Evolutionary conservation across 2,329 filamentous ascomycete genomes (phyloP).

Genomic region (Catunica adiposa): DNA sequence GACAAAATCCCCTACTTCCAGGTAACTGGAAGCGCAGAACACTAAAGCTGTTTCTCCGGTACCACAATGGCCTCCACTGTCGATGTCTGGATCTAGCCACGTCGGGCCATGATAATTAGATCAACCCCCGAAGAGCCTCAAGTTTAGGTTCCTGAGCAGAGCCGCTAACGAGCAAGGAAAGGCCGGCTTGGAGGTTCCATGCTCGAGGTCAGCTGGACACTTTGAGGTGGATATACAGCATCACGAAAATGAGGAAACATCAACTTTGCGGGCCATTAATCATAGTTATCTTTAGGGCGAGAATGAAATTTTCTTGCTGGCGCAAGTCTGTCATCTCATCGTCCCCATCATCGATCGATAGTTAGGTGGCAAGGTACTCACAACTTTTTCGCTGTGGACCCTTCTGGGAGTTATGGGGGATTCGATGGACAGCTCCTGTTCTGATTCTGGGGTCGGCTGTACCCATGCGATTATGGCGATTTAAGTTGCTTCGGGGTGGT

Average conservation of each 20-base stretch:
- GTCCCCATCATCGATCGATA: neutral
- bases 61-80: neutral
- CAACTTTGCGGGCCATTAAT: too few species aligned
- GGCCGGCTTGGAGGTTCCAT: neutral
- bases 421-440: neutral
- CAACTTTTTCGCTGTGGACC: neutral
- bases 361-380: neutral
- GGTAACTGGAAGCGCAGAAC: neutral
- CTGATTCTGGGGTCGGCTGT: neutral
- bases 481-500: neutral
- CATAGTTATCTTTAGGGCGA: too few species aligned
- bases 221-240: neutral
- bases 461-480: neutral
- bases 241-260: neutral
- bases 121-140: neutral
- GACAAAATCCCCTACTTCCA: too few species aligned
- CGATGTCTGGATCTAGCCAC: too few species aligned
- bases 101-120: neutral
- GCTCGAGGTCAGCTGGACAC: neutral
- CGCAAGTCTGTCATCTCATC: neutral
- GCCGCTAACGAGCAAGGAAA: neutral
- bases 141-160: neutral
- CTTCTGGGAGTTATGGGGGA: neutral
- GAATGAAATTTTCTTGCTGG: too few species aligned
- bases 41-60: too few species aligned